These are phyloP conservation scores for Penicillium cataractarum DNA, from an alignment of 495 filamentous ascomycete species.

Conservation along the genomic window DNA sequence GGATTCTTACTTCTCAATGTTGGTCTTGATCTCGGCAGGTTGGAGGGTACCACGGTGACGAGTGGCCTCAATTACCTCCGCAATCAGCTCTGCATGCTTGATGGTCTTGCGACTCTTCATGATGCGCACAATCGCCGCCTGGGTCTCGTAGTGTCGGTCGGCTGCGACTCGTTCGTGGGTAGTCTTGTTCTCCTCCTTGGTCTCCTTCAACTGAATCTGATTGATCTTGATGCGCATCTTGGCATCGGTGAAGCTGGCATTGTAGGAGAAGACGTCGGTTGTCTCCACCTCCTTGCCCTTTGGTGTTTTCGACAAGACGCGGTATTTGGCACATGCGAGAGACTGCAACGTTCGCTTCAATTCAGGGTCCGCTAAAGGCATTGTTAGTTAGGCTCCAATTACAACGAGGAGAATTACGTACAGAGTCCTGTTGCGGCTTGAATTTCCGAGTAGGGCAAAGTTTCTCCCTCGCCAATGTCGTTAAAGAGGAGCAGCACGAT, in stretches of 20 bases:
- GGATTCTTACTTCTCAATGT: conserved; percentile 84
- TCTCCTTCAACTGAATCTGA: conserved; percentile 95
- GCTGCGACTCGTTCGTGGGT: conserved; percentile 87
- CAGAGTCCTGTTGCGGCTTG: conserved; percentile 66
- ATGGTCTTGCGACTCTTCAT: conserved; percentile 96
- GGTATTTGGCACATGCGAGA: conserved; percentile 84
- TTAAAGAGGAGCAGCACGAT: conserved; percentile 95
- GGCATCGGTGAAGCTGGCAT: conserved; percentile 71
- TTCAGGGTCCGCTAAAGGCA: conserved; percentile 64
- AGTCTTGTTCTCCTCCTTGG: conserved; percentile 85
- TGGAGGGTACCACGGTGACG: conserved; percentile 82
- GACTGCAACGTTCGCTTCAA: conserved; percentile 90
- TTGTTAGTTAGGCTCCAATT: conserved; percentile 25
- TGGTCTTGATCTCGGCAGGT: conserved; percentile 85
- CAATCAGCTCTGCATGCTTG: conserved; percentile 76
- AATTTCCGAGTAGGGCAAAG: conserved; percentile 71
- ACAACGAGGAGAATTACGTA: conserved; percentile 38
- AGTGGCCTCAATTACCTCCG: conserved; percentile 87
- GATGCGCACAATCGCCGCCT: conserved; percentile 94
- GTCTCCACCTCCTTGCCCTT: conserved; percentile 77
- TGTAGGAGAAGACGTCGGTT: conserved; percentile 81
- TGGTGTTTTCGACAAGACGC: conserved; percentile 84
- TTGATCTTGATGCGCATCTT: conserved; percentile 98
- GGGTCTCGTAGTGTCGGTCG: conserved; percentile 92
- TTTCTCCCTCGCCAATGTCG: conserved; percentile 55